Evolutionary conservation across 2,329 filamentous ascomycete species (phyloP), one percentile per base, ranked within the genome.

Genomic region (Sclerotinia nivalis): DNA sequence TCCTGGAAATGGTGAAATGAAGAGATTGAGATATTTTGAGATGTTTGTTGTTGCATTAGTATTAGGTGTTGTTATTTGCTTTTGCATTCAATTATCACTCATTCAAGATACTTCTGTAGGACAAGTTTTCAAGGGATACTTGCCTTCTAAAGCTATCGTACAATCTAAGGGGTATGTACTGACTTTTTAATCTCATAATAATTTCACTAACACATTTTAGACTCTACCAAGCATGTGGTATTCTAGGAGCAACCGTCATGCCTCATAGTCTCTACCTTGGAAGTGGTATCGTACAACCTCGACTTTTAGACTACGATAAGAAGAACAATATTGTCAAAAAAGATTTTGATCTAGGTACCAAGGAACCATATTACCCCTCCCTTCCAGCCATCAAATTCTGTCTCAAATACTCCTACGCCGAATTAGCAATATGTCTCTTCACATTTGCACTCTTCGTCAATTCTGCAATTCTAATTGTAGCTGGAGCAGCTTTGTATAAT

Each of bases 391-490:
- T 96, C 73, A 85, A 85, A 22, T 86, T 88, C 75, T 93, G 89
- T 72, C 85, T 94, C 76, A 91, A 88, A 71, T 91, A 91, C 78
- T 92, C 90, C 4, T 88, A 92, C 69, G 81, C 86, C 28, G 92
- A 96, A 77, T 82, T 94, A 13, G 83, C 87, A 9, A 77, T 93
- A 20, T 91, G 90, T 0, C 88, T 96, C 49, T 93, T 93, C 78
- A 93, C 91, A 0, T 94, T 95, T 78, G 92, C 92, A 0, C 85
- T 96, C 4, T 96, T 96, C 76, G 91, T 95, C 76, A 96, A 96
- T 82, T 91, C 88, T 68, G 86, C 92, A 49, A 95, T 96, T 75
- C 84, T 96, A 20, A 93, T 96, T 74, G 89, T 93, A 18, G 90
- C 93, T 0, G 93, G 93, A 34, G 88, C 92, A 0, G 90, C 91